phyloP scores from a whole-genome alignment of 139 green algal genomes.

The Chlamydomonas sp. region DNA sequence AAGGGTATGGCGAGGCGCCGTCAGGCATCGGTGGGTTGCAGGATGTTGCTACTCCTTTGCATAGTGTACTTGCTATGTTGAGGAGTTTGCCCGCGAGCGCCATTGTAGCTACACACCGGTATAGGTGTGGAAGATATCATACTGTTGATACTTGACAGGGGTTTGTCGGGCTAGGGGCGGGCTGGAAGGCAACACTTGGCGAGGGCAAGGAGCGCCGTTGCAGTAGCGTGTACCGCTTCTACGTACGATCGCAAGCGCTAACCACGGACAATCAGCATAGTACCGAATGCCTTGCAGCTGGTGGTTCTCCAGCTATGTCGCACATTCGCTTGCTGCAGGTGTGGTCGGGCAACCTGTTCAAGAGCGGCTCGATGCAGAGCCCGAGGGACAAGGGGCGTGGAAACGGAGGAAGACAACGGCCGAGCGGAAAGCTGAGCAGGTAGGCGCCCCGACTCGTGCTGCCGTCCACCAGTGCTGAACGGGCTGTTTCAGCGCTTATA shows the following conservation, averaged over 20 bases:
- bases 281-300: not conserved
- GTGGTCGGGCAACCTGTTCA: constrained; percentile 52
- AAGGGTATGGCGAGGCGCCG: constrained; percentile 45
- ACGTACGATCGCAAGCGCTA: no score
- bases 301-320: not conserved
- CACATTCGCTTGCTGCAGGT: constrained; percentile 27
- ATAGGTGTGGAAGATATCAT: not conserved
- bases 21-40: not conserved
- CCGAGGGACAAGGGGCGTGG: constrained; percentile 2
- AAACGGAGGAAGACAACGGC: constrained; percentile 74
- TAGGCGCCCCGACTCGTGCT: not conserved
- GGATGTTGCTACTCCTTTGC: no score
- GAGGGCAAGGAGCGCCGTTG: no score
- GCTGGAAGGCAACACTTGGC: not conserved
- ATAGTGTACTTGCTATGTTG: not conserved
- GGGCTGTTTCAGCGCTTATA: no score
- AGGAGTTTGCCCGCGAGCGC: not conserved
- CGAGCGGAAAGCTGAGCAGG: constrained; percentile 53
- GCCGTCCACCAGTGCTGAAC: no score
- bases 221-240: no score
- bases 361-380: not conserved
- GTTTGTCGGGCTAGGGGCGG: not conserved
- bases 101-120: not conserved
- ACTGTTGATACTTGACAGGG: not conserved
- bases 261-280: no score